Percentiles rank a stretch among this genome's conserved stretches.
Evolutionary conservation across 441 rosid species (phyloP).

Genomic region (Melastoma candidum): DNA sequence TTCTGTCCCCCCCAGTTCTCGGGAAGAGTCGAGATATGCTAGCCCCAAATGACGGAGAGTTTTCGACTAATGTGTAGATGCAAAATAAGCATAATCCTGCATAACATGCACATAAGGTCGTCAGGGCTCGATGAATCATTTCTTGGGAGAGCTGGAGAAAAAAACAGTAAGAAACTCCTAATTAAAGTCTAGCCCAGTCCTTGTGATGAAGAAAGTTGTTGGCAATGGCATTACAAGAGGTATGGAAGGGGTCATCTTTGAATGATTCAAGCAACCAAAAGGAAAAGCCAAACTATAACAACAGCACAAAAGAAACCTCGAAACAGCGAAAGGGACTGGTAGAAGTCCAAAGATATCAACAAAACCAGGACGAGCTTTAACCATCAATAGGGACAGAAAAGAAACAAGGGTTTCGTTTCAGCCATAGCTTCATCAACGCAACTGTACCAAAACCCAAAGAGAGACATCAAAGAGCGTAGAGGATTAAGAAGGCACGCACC

Average conservation of each 20-base stretch:
- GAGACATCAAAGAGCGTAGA: neutral
- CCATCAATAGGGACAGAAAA: constrained; percentile 1
- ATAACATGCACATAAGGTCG: constrained; percentile 5
- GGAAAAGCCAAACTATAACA: too few relatives aligned
- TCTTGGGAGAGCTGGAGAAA: too few relatives aligned
- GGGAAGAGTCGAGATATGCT: constrained; percentile 23
- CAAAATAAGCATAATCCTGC: constrained; percentile 77
- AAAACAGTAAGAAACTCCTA: too few relatives aligned
- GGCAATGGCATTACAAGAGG: too few relatives aligned
- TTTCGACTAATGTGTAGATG: constrained; percentile 47
- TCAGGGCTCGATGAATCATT: neutral
- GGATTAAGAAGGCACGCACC: constrained; percentile 32
- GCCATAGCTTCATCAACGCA: neutral
- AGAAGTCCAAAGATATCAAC: neutral
- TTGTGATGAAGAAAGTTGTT: too few relatives aligned
- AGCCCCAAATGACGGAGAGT: constrained; percentile 32
- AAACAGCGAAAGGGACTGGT: too few relatives aligned
- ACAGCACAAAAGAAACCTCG: too few relatives aligned
- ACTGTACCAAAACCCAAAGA: neutral
- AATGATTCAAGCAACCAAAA: too few relatives aligned
- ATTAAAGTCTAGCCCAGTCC: neutral
- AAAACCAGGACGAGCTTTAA: neutral
- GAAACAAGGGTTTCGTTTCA: neutral
- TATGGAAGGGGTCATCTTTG: too few relatives aligned
- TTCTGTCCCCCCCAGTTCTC: constrained; percentile 20